Evolutionary conservation across 129 eudicot species (phyloP), one percentile per base, ranked within the genome.

Genomic region (Escallonia rubra): DNA sequence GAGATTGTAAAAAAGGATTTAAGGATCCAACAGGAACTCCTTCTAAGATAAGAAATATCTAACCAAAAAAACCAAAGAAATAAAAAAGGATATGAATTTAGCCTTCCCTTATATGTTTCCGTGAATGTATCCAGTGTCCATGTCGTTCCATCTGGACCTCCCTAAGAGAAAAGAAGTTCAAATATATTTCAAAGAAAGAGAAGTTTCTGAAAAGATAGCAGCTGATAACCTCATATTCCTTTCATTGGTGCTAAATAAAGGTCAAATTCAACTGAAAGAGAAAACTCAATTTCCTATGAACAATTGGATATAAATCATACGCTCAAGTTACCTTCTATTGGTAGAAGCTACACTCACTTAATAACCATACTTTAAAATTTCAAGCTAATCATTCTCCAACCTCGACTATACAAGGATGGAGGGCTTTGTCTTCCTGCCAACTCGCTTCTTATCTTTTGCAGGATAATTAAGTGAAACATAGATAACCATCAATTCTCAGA

Each of bases 31-130:
- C 46, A 52, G 51, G 47, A 75, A 14, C 23, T 40, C 6, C 40
- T 10, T 14, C 63, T 52, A 77, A 23, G 34, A 45, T 4, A 56
- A 67, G 15, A 38, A 41, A 63, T 15, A 14, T 43, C 3, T 11
- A 42, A 13, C 43, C 56, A 62, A 47, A 53, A 44, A 48, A 15
- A 10, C 10, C 59, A 51, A 63, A 40, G 57, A 13, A 51, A 64
- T 13, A n/a, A 14, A 65, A 67, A 89, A 94, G 99, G 99, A 94
- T 94, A 87, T 94, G 85, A 89, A 69, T 90, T 81, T 64, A 94
- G 72, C 68, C 66, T 82, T 13, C 63, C 75, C 56, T 83, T 48
- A 75, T 87, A 94, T 12, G 7, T 43, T 56, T 79, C 86, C 6
- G 72, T 85, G 81, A 94, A 94, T 38, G 81, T 75, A 64, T 87